Percentiles rank a stretch among this genome's conserved stretches.
phyloP scores from a whole-genome alignment of 192 early-diverging fungal species.

The Backusella circina region DNA sequence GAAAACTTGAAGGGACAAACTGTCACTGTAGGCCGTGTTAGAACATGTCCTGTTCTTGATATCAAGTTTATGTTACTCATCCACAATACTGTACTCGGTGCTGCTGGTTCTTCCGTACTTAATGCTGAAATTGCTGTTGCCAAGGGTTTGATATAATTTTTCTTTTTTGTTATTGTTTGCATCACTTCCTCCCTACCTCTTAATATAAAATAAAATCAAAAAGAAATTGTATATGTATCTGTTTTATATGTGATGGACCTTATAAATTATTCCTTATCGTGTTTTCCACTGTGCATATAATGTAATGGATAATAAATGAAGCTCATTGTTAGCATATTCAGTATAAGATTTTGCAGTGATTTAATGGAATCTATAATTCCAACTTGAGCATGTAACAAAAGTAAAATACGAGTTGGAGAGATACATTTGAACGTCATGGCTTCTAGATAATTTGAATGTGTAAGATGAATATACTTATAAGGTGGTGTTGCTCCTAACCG shows the following conservation, averaged over 20 bases:
- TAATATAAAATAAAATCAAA: background rate
- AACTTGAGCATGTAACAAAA: too few relatives aligned
- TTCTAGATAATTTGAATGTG: too few relatives aligned
- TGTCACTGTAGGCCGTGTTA: conserved; percentile 90
- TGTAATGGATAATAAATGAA: background rate
- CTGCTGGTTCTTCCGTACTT: conserved; percentile 90
- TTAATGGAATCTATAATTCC: too few relatives aligned
- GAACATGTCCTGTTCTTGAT: conserved; percentile 83
- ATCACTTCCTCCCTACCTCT: background rate
- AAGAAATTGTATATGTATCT: background rate
- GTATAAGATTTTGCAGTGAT: too few relatives aligned
- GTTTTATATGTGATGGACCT: background rate
- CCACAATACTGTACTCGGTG: conserved; percentile 97
- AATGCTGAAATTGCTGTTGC: conserved; percentile 93
- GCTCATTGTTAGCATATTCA: background rate
- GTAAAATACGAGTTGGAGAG: too few relatives aligned
- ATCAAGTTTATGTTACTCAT: conserved; percentile 87
- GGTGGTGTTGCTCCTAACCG: too few relatives aligned
- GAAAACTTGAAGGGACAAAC: conserved; percentile 80
- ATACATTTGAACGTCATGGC: too few relatives aligned
- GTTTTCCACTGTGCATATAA: background rate
- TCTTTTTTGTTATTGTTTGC: background rate
- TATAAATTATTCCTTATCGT: background rate
- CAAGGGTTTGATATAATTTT: conserved; percentile 57
- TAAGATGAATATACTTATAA: too few relatives aligned